A percentile compares a stretch with the other conserved stretches of the same genome.
phyloP scores from a whole-genome alignment of 1,139 yeast genomes.

The Trichomonascaceae sp. region DNA sequence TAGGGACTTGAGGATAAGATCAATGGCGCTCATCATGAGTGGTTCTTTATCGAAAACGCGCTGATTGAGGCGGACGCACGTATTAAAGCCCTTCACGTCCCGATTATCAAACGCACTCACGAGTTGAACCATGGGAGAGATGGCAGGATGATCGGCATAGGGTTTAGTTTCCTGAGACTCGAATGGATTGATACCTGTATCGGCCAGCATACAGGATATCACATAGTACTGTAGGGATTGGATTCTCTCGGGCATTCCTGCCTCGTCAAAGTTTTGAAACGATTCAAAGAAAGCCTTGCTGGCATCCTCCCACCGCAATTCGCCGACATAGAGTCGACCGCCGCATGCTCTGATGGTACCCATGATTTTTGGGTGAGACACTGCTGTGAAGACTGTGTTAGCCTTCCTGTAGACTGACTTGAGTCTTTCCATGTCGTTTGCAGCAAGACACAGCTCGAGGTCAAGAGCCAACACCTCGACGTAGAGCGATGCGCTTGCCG shows the following conservation, averaged over 20 bases:
- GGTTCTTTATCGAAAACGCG: conserved; percentile 18
- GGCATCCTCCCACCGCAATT: conserved; percentile 45
- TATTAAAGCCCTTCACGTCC: conserved; percentile 26
- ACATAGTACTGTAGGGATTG: conserved; percentile 48
- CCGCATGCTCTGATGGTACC: conserved; percentile 69
- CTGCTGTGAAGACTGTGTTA: conserved; percentile 40
- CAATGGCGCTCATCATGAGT: conserved; percentile 19
- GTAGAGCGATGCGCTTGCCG: conserved; percentile 23
- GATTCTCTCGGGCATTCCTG: conserved; percentile 48
- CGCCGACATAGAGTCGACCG: conserved; percentile 52
- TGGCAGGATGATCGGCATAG: conserved; percentile 28
- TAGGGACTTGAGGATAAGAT: conserved; percentile 23
- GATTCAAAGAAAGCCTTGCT: conserved; percentile 56
- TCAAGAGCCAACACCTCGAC: conserved; percentile 57
- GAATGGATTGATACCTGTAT: conserved; percentile 54
- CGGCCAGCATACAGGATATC: conserved; percentile 50
- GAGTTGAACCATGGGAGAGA: conserved; percentile 26
- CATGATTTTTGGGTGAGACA: conserved; percentile 61
- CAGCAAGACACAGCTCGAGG: conserved; percentile 37
- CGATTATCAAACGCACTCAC: conserved; percentile 28
- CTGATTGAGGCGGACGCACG: conserved; percentile 16
- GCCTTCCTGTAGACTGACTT: conserved; percentile 39
- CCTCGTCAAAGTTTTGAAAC: conserved; percentile 68
- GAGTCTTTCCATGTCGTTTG: conserved; percentile 30
- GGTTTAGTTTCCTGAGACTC: conserved; percentile 37